Evolutionary conservation across 2,329 filamentous ascomycete species (phyloP).

Genomic region (Coniosporium uncinatum): DNA sequence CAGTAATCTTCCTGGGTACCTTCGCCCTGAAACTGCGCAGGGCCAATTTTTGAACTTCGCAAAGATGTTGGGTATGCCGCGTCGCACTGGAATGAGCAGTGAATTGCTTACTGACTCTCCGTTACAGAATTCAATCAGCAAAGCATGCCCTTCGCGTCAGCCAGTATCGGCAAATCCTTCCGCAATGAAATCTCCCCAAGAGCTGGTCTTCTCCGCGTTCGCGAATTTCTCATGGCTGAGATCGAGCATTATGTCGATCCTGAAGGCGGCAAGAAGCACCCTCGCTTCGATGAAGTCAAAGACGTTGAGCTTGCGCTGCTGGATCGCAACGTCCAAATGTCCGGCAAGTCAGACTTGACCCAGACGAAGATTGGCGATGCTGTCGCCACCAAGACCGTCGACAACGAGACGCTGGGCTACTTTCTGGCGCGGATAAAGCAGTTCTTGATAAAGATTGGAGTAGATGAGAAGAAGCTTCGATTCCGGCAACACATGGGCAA

Average conservation of each 20-base stretch:
- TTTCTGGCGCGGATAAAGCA: constrained; percentile 92
- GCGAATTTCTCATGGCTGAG: constrained; percentile 60
- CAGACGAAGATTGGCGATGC: constrained; percentile 80
- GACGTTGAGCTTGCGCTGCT: constrained; percentile 80
- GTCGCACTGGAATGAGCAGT: too few species aligned
- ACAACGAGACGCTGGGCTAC: constrained; percentile 98
- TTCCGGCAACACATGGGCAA: constrained; percentile 97
- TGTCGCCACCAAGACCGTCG: constrained; percentile 75
- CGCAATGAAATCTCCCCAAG: constrained; percentile 97
- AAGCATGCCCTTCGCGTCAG: constrained; percentile 94
- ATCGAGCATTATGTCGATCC: constrained; percentile 96
- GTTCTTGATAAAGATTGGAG: constrained; percentile 84
- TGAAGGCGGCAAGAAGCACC: constrained; percentile 89
- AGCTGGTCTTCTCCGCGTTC: constrained; percentile 84
- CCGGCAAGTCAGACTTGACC: constrained; percentile 73
- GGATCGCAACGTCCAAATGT: constrained; percentile 78
- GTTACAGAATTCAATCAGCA: constrained; percentile 97
- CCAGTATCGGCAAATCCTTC: constrained; percentile 96
- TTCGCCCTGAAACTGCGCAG: constrained; percentile 94
- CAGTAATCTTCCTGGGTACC: constrained; percentile 79
- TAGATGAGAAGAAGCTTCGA: constrained; percentile 82
- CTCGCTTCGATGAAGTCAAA: constrained; percentile 80
- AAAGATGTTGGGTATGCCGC: constrained; percentile 91
- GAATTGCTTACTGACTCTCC: too few species aligned
- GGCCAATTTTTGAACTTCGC: constrained; percentile 97